Base-by-base conservation (phyloP, 2,329 filamentous ascomycete species). In the Cladosporium cucumerinum region DNA sequence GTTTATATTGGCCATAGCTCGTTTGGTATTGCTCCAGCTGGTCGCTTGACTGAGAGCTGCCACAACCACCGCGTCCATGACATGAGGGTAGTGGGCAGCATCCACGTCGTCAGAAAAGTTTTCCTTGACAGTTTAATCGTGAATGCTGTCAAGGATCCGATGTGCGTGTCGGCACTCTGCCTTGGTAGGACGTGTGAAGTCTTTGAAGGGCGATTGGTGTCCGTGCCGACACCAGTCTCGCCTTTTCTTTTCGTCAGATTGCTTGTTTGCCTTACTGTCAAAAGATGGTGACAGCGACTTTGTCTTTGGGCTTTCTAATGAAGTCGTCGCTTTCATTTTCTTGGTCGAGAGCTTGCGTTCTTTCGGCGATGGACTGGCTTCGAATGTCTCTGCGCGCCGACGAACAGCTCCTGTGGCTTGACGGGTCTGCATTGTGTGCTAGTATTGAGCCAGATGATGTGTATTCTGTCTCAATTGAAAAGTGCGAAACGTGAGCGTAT, bases 11-110 rank as follows among this genome's bases (percentile, higher is more conserved):
- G 51, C 46, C 57, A 65, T 61, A 6, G 57, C 63, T 18, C 63
- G 57, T 48, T 65, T 65, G 2, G 63, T 57, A 30, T 65, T 65
- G 32, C 32, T 61, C 63, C 63, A 65, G 30, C 63, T 54, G 18
- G 63, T 65, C 18, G 63, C 63, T 34, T 54, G 46, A 49, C 63
- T 61, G 23, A 65, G 46, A 5, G 61, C 28, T 16, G 63, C 57
- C 39, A 65, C 63, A 5, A 65, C 25, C 49, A 65, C 39, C 26
- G 57, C 63, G 12, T 65, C 57, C 18, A 65, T 57, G 39, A 65
- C 63, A 21, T 57, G 51, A 28, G 61, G 36, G 48, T n/a, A 62
- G 36, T 8, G 60, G 16, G 36, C 5, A 39, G 36, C 36, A n/a
- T 39, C 36, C 36, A 39, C 46, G 5, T 59, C 57, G n/a, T 14